Evolutionary conservation across 1,284 basidiomycete species (phyloP).

Genomic region (Chondrostereum purpureum): DNA sequence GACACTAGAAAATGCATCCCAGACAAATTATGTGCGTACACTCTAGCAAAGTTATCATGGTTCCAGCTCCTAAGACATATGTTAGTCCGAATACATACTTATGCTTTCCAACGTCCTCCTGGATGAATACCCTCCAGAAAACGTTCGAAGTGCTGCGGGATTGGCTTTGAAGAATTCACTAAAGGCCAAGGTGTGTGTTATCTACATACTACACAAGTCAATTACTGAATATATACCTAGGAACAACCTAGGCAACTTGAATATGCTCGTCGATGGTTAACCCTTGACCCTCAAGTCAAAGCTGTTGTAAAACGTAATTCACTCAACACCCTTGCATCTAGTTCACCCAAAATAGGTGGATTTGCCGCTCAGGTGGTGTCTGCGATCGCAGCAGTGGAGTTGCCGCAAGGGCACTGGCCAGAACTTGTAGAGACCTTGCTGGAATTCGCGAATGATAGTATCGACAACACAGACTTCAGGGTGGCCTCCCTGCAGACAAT

Average conservation of each 20-base stretch:
- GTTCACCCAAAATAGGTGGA: constrained; percentile 68
- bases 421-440: constrained; percentile 87
- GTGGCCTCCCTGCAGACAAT: constrained; percentile 92
- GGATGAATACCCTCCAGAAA: constrained; percentile 64
- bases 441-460: constrained; percentile 79
- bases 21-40: constrained; percentile 76
- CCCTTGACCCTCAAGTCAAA: constrained; percentile 63
- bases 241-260: constrained; percentile 75
- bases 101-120: constrained; percentile 81
- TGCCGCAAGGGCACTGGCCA: constrained; percentile 84
- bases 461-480: constrained; percentile 69
- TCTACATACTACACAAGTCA: no score
- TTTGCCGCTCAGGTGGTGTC: constrained; percentile 92
- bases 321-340: constrained; percentile 77
- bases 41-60: constrained; percentile 14
- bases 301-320: constrained; percentile 85
- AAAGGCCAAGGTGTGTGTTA: constrained; percentile 72
- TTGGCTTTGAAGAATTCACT: constrained; percentile 96
- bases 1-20: constrained; percentile 79
- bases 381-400: constrained; percentile 89
- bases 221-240: no score
- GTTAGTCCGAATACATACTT: constrained; percentile 80
- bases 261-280: constrained; percentile 77
- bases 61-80: constrained; percentile 19
- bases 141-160: constrained; percentile 93